A percentile compares a stretch with the other conserved stretches of the same genome.
These are phyloP conservation scores for Puccinia triticina DNA, from an alignment of 1,284 basidiomycete genomes.

Conservation along the genomic window DNA sequence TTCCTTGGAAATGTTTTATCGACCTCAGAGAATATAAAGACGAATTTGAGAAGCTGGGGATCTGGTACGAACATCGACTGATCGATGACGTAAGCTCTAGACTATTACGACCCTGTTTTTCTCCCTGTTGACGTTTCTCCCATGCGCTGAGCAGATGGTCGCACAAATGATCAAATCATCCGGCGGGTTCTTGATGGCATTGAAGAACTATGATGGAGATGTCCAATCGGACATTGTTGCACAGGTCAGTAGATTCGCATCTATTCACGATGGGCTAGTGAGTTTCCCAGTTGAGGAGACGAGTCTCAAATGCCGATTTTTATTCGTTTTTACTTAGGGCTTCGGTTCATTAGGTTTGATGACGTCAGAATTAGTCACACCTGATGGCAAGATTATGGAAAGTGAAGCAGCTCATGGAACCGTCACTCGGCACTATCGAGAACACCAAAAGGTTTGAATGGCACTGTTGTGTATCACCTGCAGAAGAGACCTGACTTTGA, in stretches of 20 bases:
- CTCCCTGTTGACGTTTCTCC: background rate
- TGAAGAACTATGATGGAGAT: constrained; percentile 96
- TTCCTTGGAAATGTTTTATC: constrained; percentile 43
- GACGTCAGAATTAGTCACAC: constrained; percentile 94
- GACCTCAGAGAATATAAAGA: constrained; percentile 70
- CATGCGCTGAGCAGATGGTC: constrained; percentile 86
- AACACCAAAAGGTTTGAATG: constrained; percentile 88
- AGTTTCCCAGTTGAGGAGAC: background rate
- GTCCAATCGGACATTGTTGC: constrained; percentile 65
- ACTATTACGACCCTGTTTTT: background rate
- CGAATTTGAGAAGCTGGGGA: constrained; percentile 76
- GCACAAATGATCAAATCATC: constrained; percentile 95
- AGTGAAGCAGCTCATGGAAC: constrained; percentile 74
- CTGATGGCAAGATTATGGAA: constrained; percentile 87
- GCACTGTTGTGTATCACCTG: constrained; percentile 59
- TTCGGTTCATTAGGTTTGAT: constrained; percentile 73
- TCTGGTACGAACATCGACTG: constrained; percentile 95
- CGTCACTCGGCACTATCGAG: constrained; percentile 87
- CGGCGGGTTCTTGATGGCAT: constrained; percentile 96
- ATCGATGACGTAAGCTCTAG: constrained; percentile 62
- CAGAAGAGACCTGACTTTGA: background rate
- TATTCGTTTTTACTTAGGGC: constrained; percentile 65
- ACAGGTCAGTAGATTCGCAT: constrained; percentile 29
- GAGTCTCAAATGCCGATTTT: constrained; percentile 62
- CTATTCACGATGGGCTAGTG: background rate